These are phyloP conservation scores for Calonectria multiphialidica DNA, from an alignment of 2,329 filamentous ascomycete genomes.

Conservation along the genomic window DNA sequence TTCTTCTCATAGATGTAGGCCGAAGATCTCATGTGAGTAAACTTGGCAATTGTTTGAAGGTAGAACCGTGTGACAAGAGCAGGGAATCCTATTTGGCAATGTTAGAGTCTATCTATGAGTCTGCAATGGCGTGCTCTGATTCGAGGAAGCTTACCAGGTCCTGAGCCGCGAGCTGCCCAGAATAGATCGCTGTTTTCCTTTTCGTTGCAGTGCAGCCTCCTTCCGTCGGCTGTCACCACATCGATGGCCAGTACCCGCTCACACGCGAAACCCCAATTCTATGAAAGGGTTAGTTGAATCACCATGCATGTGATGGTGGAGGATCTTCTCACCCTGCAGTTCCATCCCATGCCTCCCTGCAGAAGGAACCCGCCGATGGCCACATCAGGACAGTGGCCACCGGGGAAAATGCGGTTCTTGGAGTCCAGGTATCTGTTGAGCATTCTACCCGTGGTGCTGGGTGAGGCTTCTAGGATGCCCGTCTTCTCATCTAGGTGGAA, in stretches of 20 bases:
- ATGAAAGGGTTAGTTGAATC: neutral
- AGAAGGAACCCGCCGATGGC: constrained; percentile 68
- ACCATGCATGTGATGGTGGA: neutral
- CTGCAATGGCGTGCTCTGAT: neutral
- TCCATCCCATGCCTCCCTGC: constrained; percentile 71
- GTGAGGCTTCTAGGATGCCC: constrained; percentile 55
- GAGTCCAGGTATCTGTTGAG: constrained; percentile 54
- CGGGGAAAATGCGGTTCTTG: constrained; percentile 61
- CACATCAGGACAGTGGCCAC: constrained; percentile 68
- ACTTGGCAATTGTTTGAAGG: constrained; percentile 52
- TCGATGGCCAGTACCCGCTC: constrained; percentile 59
- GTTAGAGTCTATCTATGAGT: neutral
- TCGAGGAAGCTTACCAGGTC: constrained; percentile 47
- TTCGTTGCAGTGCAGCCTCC: constrained; percentile 50
- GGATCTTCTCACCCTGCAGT: constrained; percentile 58
- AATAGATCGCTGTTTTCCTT: constrained; percentile 59
- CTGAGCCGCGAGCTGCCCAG: constrained; percentile 62
- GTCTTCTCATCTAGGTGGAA: constrained; percentile 54
- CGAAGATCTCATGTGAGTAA: constrained; percentile 47
- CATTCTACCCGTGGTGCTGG: constrained; percentile 60
- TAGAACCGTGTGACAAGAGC: constrained; percentile 65
- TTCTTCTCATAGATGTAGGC: constrained; percentile 61
- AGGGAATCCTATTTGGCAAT: constrained; percentile 56
- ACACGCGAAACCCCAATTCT: constrained; percentile 69
- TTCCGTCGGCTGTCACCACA: constrained; percentile 60